Percentiles rank a stretch among this genome's conserved stretches.
Conservation (phyloP, 78 protist species). For the Parvularia atlantis region DNA sequence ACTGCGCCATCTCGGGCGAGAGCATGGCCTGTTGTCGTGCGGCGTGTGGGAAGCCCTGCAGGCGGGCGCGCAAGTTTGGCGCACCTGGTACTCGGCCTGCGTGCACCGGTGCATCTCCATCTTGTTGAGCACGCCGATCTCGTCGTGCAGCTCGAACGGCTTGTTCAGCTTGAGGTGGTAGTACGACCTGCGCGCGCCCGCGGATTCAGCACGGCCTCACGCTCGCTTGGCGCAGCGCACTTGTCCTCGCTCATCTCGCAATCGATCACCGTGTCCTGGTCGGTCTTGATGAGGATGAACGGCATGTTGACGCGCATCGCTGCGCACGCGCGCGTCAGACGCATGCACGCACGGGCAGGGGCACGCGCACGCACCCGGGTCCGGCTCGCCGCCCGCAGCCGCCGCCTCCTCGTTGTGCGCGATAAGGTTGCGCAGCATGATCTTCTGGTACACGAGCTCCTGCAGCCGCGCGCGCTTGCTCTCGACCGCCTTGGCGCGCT, state of each 20-base stretch:
- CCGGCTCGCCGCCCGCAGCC: no score
- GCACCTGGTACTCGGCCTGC: no score
- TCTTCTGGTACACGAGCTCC: slow-evolving; percentile 11
- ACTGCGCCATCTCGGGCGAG: neutral
- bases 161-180: slow-evolving; percentile 58
- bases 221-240: neutral
- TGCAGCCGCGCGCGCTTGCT: slow-evolving; percentile 13
- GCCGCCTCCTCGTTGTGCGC: slow-evolving; percentile 7
- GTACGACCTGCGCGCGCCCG: slow-evolving; percentile 11
- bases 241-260: slow-evolving; percentile 70
- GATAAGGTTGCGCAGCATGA: slow-evolving; percentile 3
- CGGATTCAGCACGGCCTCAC: no score
- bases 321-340: neutral
- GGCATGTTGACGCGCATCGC: slow-evolving; percentile 42
- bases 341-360: neutral
- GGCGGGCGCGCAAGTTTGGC: neutral
- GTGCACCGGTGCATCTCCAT: slow-evolving; percentile 6
- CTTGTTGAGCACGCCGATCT: slow-evolving; percentile 37
- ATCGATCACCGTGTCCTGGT: slow-evolving; percentile 51
- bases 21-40: neutral
- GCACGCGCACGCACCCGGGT: neutral
- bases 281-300: slow-evolving; percentile 63
- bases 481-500: neutral
- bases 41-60: neutral
- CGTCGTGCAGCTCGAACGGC: slow-evolving; percentile 77